Conservation (phyloP, 768 basidiomycete genomes). For the Lepiota brunneoincarnata region DNA sequence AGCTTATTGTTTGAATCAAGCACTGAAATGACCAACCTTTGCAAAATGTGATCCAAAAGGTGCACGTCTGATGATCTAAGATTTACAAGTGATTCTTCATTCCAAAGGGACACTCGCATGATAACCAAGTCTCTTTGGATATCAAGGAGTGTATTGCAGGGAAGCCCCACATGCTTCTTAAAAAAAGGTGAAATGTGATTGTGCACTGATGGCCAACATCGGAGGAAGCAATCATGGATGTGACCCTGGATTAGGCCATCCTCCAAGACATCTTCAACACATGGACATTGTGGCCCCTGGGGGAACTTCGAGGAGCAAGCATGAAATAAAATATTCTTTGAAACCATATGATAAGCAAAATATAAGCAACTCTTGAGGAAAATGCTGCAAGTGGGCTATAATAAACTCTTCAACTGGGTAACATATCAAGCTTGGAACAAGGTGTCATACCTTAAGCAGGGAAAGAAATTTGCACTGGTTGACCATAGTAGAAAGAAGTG, state of each 20-base stretch:
- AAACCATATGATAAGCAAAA: neutral
- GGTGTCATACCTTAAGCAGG: too few species aligned
- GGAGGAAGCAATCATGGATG: neutral
- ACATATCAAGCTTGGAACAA: too few species aligned
- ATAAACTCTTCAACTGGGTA: too few species aligned
- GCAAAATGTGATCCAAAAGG: too few species aligned
- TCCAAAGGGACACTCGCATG: neutral
- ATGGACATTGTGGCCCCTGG: neutral
- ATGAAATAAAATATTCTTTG: neutral
- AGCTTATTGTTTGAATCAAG: too few species aligned
- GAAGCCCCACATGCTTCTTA: neutral
- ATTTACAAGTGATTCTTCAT: too few species aligned
- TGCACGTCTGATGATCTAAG: too few species aligned
- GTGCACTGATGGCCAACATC: neutral
- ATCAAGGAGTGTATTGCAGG: neutral
- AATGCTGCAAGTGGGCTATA: neutral
- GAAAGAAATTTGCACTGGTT: too few species aligned
- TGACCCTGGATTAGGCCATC: neutral
- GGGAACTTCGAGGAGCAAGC: neutral
- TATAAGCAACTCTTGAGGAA: neutral
- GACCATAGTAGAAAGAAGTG: too few species aligned
- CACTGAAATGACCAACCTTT: too few species aligned
- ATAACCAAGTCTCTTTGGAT: neutral
- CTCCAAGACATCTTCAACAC: neutral
- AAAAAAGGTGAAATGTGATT: neutral